Evolutionary conservation across 148 eudicot genomes (phyloP), one percentile per base, ranked within the genome.

Genomic region (Rhododendron henanense): DNA sequence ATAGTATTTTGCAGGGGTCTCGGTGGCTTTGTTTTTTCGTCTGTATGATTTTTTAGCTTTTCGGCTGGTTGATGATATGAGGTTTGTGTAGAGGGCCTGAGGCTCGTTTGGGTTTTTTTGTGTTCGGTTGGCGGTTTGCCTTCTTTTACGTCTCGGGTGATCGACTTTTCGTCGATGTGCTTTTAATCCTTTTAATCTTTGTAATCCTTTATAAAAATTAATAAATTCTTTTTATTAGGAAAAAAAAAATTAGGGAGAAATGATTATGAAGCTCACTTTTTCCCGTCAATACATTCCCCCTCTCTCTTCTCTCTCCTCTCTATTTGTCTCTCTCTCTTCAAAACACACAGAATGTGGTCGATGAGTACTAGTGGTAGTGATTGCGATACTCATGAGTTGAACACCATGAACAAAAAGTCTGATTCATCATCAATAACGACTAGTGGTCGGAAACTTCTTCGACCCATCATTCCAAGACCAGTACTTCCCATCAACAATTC

Each of bases 381-480:
- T 67, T 67, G 74, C 15, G 28, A 45, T 55, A 18, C 6, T 50
- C 37, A 25, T 9, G 25, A 81, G 47, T 81, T 81, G 18, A 65
- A 21, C 41, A 80, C 31, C 39, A 57, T 18, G 21, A 57, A 63
- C n/a, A 63, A n/a, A 25, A 82, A 31, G 50, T 82, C 73, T 59
- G 48, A 45, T 6, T 14, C 76, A 71, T 81, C 84, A 18, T 31
- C 75, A 69, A 28, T 31, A 13, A 51, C 55, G 76, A 21, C 10
- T 10, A 81, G 23, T 9, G 14, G 31, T 37, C 50, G 69, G 28
- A 82, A 59, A 82, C 84, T 82, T 55, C 51, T 81, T 55, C 51
- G 84, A 28, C 84, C 84, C 9, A 39, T 82, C 50, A 82, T 82
- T 16, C 73, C 84, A 82, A 59, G 48, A 48, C 73, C 84, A 18